phyloP scores from a whole-genome alignment of 805 yeast genomes.

The Starmera caribaea region DNA sequence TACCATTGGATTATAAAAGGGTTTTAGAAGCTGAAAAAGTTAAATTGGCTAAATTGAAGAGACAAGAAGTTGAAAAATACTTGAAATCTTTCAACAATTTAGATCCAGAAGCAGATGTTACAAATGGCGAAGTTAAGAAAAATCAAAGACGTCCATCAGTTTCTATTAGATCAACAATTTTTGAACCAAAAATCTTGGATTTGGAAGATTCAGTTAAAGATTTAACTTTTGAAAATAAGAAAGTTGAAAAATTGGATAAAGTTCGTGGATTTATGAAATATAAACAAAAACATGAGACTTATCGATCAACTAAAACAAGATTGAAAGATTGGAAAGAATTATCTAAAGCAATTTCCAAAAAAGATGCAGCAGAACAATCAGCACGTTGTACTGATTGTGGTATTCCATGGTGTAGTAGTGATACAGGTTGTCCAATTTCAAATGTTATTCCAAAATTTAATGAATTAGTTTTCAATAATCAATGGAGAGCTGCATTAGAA shows the following conservation, averaged over 20 bases:
- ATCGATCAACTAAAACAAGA: slow-evolving; percentile 69
- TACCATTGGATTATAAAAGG: slow-evolving; percentile 85
- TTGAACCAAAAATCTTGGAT: slow-evolving; percentile 82
- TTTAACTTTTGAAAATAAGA: slow-evolving; percentile 51
- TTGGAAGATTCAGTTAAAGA: slow-evolving; percentile 83
- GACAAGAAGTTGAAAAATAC: slow-evolving; percentile 48
- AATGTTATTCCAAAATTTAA: slow-evolving; percentile 98
- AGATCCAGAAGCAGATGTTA: slow-evolving; percentile 76
- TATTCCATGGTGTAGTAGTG: slow-evolving; percentile 97
- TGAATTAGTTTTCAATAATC: slow-evolving; percentile 87
- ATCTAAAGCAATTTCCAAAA: slow-evolving; percentile 69
- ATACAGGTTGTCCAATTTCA: slow-evolving; percentile 96
- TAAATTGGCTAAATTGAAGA: slow-evolving; percentile 54
- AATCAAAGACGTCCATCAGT: slow-evolving; percentile 7
- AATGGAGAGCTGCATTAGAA: slow-evolving; percentile 91
- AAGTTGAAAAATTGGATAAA: slow-evolving; percentile 62
- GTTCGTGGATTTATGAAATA: slow-evolving; percentile 90
- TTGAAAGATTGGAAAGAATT: slow-evolving; percentile 90
- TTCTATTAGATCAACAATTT: slow-evolving; percentile 23
- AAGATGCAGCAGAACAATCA: slow-evolving; percentile 82
- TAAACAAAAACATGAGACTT: slow-evolving; percentile 78
- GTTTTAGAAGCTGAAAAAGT: slow-evolving; percentile 72
- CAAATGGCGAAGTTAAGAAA: slow-evolving; percentile 74
- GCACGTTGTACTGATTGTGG: slow-evolving; percentile 99
- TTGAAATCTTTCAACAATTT: slow-evolving; percentile 60